Conservation (phyloP, 495 filamentous ascomycete species). For the Aspergillus kassunensis region DNA sequence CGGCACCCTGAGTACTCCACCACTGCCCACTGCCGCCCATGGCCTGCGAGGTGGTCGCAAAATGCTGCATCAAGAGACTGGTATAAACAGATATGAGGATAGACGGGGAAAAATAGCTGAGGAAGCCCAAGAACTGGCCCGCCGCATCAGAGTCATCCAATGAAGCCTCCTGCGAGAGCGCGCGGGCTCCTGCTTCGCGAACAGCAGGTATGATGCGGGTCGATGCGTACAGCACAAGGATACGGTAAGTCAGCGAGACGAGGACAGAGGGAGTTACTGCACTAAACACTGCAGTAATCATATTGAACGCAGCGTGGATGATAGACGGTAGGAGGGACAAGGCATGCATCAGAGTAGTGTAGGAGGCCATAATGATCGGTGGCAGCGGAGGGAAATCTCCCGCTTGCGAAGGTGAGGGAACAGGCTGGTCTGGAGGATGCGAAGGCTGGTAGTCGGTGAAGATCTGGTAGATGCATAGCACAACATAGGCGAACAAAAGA, state of each 20-base stretch:
- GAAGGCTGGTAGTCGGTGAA: conserved; percentile 96
- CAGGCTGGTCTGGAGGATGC: conserved; percentile 47
- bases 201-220: conserved; percentile 96
- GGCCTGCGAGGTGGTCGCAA: conserved; percentile 62
- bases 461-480: conserved; percentile 97
- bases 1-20: conserved; percentile 77
- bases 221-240: conserved; percentile 89
- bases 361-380: conserved; percentile 98
- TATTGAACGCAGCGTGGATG: conserved; percentile 78
- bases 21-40: conserved; percentile 68
- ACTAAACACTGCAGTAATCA: conserved; percentile 81
- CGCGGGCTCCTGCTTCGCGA: conserved; percentile 75
- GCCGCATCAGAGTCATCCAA: conserved; percentile 83
- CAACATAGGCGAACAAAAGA: conserved; percentile 92
- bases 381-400: conserved; percentile 92
- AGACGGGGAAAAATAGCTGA: conserved; percentile 88
- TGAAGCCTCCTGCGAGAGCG: conserved; percentile 74
- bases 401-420: conserved; percentile 48
- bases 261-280: conserved; percentile 94
- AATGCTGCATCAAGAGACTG: conserved; percentile 94
- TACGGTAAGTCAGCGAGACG: conserved; percentile 86
- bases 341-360: conserved; percentile 82
- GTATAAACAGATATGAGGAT: conserved; percentile 95
- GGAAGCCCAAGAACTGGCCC: conserved; percentile 68
- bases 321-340: conserved; percentile 77